Base-by-base conservation (phyloP, 1,139 yeast genomes). In the Zygoascus hellenicus region DNA sequence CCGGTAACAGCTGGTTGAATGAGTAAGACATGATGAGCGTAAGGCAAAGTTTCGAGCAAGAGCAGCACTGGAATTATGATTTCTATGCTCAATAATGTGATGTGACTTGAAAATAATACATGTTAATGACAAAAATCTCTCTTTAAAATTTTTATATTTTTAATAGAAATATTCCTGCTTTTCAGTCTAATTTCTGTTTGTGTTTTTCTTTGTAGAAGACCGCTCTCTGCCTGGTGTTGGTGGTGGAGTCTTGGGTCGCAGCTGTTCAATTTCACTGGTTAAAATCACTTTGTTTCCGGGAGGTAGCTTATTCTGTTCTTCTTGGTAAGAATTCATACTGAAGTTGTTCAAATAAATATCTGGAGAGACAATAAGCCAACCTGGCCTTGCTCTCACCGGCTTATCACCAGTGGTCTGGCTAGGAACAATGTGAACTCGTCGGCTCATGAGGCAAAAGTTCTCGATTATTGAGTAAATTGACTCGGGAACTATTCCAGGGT, bases 321-420 rank as follows among this genome's bases (percentile, higher is more conserved):
- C 22, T 13, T 14, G 34, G 57, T 75, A 81, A 9, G 60, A 60
- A 3, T 54, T 55, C 1, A 79, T 71, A 2, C 76, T 77, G 48
- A 90, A 87, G 61, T 87, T 87, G 61, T 87, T 77, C 33, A 86
- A 60, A 54, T 85, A 64, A 2, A 84, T 78, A 64, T 89, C 96
- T 0, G 97, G 97, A 54, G 92, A 78, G 75, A 86, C 72, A 13
- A 88, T 76, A 2, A 88, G 95, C 97, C 97, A 90, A 1, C 97
- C 97, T 2, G 81, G 82, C 56, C 97, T 78, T 52, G 81, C 68
- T 50, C 77, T 75, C 2, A 88, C 83, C 0, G 92, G 90, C 38
- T 49, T 49, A 15, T 55, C 56, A 19, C 53, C 33, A 7, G 55
- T 50, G 9, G 65, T 74, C 54, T 75, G 68, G 6, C 83, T 75